A percentile compares a stretch with the other conserved stretches of the same genome.
Evolutionary conservation across 2,329 filamentous ascomycete species (phyloP).

Genomic region (Paraphaeosphaeria minitans): DNA sequence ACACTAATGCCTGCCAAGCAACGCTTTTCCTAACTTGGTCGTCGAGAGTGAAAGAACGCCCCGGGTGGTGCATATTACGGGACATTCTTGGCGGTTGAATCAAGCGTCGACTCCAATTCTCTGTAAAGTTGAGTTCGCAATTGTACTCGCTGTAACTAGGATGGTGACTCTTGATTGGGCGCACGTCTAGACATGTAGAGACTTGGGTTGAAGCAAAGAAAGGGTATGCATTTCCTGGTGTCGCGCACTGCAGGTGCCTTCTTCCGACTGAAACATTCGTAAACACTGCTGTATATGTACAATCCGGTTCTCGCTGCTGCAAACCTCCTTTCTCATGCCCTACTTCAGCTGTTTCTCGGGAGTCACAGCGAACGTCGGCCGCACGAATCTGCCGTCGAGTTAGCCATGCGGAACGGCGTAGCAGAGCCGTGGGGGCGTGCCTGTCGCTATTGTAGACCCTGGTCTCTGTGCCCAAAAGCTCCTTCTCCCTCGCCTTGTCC

Average conservation of each 20-base stretch:
- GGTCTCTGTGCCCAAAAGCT: constrained; percentile 80
- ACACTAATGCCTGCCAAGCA: neutral
- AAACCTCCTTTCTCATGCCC: neutral
- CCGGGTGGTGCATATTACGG: no score
- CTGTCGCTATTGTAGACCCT: constrained; percentile 88
- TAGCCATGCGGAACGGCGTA: constrained; percentile 6
- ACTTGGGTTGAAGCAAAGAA: constrained; percentile 1
- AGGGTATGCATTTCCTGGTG: constrained; percentile 6
- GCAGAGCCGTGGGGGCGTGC: constrained; percentile 57
- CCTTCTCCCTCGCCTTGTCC: constrained; percentile 87
- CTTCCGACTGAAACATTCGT: neutral
- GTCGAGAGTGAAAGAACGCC: neutral
- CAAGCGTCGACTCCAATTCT: no score
- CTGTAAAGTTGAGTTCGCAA: no score
- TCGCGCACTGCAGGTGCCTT: neutral
- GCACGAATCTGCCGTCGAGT: constrained; percentile 55
- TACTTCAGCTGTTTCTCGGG: constrained; percentile 69
- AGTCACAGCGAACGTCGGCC: constrained; percentile 77
- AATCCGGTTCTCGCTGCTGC: constrained; percentile 1
- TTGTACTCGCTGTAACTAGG: no score
- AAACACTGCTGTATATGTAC: constrained; percentile 10
- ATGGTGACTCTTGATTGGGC: neutral
- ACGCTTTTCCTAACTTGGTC: neutral
- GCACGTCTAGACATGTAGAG: neutral
- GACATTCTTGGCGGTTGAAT: no score